Evolutionary conservation across 805 yeast species (phyloP), one percentile per base, ranked within the genome.

Genomic region (Teunomyces atbi): DNA sequence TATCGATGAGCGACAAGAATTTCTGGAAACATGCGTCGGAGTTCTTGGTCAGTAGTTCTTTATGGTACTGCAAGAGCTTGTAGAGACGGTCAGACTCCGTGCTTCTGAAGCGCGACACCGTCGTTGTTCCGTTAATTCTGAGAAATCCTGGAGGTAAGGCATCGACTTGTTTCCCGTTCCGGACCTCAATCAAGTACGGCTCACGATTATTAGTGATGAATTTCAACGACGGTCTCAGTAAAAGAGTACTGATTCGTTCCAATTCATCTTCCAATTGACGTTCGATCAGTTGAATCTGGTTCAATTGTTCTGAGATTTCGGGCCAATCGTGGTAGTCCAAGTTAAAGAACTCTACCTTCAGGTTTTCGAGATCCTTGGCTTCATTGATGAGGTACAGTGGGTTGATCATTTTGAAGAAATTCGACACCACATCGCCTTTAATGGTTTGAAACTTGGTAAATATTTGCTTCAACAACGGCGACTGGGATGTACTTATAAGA

Each of bases 121-220:
- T 62, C 50, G 81, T 71, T 40, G 95, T 78, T 6, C 85, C 85
- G 55, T 79, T 85, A 21, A 87, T 78, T 54, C 88, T 85, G 10
- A 84, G 66, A 96, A 97, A 92, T 43, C 79, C 81, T 2, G 68
- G 55, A 0, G 98, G 98, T 1, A 91, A 64, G 1, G 67, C 63
- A 36, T 77, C 78, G 1, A 77, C 70, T 37, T 78, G 78, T 10
- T 77, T 65, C 1, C 69, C 71, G 50, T 83, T 82, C 37, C 89
- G 69, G 0, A 92, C 83, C 56, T 91, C 97, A 18, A 94, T 75
- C 41, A 91, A 67, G 57, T 84, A 86, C 2, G 89, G 84, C 16
- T 84, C 86, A 44, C 81, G 83, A 42, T 78, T 74, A 45, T 78
- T 81, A 11, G 82, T 75, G 21, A 73, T 69, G 55, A 71, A 89